Percentiles rank a stretch among this genome's conserved stretches.
Conservation (phyloP, 1,139 yeast genomes). For the Yamadazyma friedrichii region DNA sequence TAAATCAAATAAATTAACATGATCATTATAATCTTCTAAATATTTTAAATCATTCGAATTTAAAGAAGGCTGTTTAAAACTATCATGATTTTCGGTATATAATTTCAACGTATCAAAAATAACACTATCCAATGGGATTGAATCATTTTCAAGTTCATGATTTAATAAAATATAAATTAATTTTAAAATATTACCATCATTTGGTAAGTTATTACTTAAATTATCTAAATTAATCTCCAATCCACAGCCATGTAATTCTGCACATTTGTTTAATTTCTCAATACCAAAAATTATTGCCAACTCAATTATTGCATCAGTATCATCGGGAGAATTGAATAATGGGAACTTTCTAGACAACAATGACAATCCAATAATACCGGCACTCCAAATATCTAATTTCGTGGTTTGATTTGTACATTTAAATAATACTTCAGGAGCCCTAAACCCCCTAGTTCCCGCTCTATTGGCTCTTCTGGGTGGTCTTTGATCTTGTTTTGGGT, state of each 20-base stretch:
- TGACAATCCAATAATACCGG: conserved; percentile 81
- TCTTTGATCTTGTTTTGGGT: conserved; percentile 77
- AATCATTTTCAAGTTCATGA: conserved; percentile 32
- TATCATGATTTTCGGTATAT: conserved; percentile 23
- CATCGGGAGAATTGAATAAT: conserved; percentile 86
- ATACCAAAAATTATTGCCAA: conserved; percentile 81
- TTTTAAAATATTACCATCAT: conserved; percentile 33
- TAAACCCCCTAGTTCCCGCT: conserved; percentile 95
- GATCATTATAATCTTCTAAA: conserved; percentile 35
- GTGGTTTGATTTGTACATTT: conserved; percentile 84
- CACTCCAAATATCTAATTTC: conserved; percentile 88
- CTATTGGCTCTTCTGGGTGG: conserved; percentile 93
- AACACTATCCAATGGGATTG: conserved; percentile 41
- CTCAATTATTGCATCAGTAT: conserved; percentile 86
- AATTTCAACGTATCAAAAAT: conserved; percentile 37
- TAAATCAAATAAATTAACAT: conserved; percentile 50
- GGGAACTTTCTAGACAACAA: conserved; percentile 76
- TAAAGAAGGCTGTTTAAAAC: conserved; percentile 6
- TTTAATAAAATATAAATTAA: conserved; percentile 30
- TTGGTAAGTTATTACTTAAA: conserved; percentile 13
- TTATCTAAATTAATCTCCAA: conserved; percentile 58
- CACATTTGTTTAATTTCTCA: conserved; percentile 70
- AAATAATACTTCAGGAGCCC: conserved; percentile 92
- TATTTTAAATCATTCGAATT: conserved; percentile 8
- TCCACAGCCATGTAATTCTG: conserved; percentile 85